These are phyloP conservation scores for Microstegium vimineum DNA, from an alignment of 176 grass and related monocot species.

Conservation along the genomic window DNA sequence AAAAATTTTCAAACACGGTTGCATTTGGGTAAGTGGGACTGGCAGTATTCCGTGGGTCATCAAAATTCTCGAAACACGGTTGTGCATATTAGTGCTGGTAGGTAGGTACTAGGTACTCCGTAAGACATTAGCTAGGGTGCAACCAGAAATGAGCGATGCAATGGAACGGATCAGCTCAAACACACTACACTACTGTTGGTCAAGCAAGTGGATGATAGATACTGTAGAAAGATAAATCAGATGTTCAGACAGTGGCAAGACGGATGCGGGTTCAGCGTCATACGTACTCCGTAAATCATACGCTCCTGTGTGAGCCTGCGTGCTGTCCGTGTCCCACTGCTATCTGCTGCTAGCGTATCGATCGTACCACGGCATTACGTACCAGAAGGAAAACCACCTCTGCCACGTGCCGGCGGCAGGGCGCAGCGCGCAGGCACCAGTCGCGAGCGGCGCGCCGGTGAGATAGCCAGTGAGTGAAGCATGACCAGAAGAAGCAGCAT, in stretches of 20 bases:
- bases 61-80: too few relatives aligned
- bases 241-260: neutral
- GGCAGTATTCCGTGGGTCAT: too few relatives aligned
- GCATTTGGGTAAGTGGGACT: neutral
- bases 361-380: neutral
- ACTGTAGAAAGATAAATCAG: too few relatives aligned
- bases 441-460: neutral
- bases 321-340: neutral
- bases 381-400: neutral
- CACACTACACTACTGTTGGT: too few relatives aligned
- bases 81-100: too few relatives aligned
- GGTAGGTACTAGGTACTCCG: too few relatives aligned
- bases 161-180: neutral
- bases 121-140: neutral
- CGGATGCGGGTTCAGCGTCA: neutral
- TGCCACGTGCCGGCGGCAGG: neutral
- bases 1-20: neutral
- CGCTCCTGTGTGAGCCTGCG: neutral
- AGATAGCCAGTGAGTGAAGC: neutral
- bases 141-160: neutral
- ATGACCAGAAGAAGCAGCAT: neutral
- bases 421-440: conserved; percentile 1
- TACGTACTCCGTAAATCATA: neutral
- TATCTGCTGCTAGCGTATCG: neutral
- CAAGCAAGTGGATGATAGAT: neutral